phyloP scores from a whole-genome alignment of 345 rosid genomes.

The Isatis tinctoria region DNA sequence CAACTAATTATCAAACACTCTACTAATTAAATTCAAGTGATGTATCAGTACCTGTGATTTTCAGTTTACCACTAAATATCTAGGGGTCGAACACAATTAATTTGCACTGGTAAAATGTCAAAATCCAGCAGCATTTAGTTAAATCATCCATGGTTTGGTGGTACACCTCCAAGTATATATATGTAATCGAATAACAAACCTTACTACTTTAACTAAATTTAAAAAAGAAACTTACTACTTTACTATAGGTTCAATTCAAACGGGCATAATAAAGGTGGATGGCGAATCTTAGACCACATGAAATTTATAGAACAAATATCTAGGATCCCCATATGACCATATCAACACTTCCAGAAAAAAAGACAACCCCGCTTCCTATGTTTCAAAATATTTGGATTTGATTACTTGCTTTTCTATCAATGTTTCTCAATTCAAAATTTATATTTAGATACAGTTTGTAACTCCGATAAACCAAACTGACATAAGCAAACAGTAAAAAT shows the following conservation, averaged over 20 bases:
- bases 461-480: background rate
- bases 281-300: slow-evolving; percentile 31
- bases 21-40: background rate
- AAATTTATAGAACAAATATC: slow-evolving; percentile 2
- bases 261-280: background rate
- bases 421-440: background rate
- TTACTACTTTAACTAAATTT: background rate
- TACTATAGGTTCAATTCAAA: background rate
- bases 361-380: slow-evolving; percentile 23
- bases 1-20: background rate
- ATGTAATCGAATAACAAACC: background rate
- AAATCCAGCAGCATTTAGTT: background rate
- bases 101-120: background rate
- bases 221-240: background rate
- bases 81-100: background rate
- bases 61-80: background rate
- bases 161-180: background rate
- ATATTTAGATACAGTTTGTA: background rate
- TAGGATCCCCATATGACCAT: slow-evolving; percentile 3
- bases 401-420: background rate
- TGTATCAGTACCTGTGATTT: background rate
- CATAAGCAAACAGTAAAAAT: background rate
- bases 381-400: slow-evolving; percentile 6
- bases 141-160: background rate
- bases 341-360: background rate